Evolutionary conservation across 805 yeast species (phyloP), one percentile per base, ranked within the genome.

Genomic region (Naumovozyma baii): DNA sequence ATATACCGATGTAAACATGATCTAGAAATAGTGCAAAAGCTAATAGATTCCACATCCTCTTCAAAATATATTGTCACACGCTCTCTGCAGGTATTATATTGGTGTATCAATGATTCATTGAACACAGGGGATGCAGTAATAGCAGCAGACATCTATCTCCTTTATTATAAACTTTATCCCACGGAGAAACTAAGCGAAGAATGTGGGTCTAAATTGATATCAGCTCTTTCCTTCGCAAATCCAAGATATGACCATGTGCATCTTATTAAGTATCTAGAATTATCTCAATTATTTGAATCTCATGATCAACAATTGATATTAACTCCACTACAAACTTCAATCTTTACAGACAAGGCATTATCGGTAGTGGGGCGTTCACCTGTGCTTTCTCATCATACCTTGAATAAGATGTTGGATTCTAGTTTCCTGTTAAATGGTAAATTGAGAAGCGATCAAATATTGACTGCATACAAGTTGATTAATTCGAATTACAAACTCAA

Each of bases 301-400:
- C 38, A 28, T 10, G 29, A 37, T 7, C 5, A 25, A 5, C 13
- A 12, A 3, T 22, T 48, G 10, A 15, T 25, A 4, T 20, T 55
- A 8, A 40, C 48, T 0, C 36, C 40, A 13, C 36, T 34, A 10
- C 58, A 57, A 30, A 40, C 48, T 2, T 39, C 43, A 2, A 29
- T 47, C 10, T 26, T 57, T n/a, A 47, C 49, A 29, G 42, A 46
- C 20, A 55, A 55, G 31, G 55, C 58, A 2, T 29, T 52, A 26
- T 46, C 55, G 1, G 25, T 45, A 16, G n/a, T n/a, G n/a, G 45
- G 43, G 13, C 31, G 42, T 8, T 18, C 37, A 1, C 47, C 50
- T 2, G 14, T 44, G 10, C 17, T 49, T 13, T 37, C 45, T 3
- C 54, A 57, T 35, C 31, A 33, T 9, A 38, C 45, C 1, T 41